A percentile compares a stretch with the other conserved stretches of the same genome.
Conservation (phyloP, 805 yeast genomes). For the Candida krabiensis region DNA sequence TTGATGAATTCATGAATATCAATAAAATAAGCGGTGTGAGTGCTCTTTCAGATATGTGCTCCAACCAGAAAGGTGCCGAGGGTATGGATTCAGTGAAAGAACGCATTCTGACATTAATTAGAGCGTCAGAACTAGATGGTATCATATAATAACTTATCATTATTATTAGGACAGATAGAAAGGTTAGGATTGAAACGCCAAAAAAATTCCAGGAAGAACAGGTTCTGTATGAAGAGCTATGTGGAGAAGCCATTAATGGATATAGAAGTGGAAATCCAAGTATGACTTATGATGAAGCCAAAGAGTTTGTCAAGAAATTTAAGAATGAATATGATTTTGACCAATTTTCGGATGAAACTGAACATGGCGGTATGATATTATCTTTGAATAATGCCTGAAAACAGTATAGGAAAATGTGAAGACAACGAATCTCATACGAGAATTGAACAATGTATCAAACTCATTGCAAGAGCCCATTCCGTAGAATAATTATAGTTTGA, state of each 20-base stretch:
- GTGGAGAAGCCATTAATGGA: slow-evolving; percentile 84
- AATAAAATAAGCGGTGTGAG: slow-evolving; percentile 14
- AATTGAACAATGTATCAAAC: too few relatives aligned
- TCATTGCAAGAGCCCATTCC: too few relatives aligned
- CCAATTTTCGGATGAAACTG: slow-evolving; percentile 79
- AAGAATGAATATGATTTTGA: slow-evolving; percentile 84
- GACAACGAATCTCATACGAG: too few relatives aligned
- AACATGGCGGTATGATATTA: slow-evolving; percentile 86
- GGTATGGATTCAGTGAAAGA: slow-evolving; percentile 8
- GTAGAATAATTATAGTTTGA: too few relatives aligned
- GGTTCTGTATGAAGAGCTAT: too few relatives aligned
- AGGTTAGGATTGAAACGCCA: too few relatives aligned
- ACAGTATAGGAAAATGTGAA: slow-evolving; percentile 85
- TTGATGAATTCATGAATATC: slow-evolving; percentile 12
- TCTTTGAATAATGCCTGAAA: slow-evolving; percentile 88
- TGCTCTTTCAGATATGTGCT: slow-evolving; percentile 18
- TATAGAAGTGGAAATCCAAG: slow-evolving; percentile 79
- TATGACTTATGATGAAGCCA: slow-evolving; percentile 77
- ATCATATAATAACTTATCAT: slow-evolving; percentile 49
- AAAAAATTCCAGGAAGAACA: too few relatives aligned
- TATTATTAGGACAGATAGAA: too few relatives aligned
- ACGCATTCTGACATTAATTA: neutral
- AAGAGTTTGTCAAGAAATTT: slow-evolving; percentile 76
- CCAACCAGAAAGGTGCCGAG: slow-evolving; percentile 17
- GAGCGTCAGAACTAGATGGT: neutral